A percentile compares a stretch with the other conserved stretches of the same genome.
Conservation (phyloP, 2,329 filamentous ascomycete species). For the Helotiales sp. region DNA sequence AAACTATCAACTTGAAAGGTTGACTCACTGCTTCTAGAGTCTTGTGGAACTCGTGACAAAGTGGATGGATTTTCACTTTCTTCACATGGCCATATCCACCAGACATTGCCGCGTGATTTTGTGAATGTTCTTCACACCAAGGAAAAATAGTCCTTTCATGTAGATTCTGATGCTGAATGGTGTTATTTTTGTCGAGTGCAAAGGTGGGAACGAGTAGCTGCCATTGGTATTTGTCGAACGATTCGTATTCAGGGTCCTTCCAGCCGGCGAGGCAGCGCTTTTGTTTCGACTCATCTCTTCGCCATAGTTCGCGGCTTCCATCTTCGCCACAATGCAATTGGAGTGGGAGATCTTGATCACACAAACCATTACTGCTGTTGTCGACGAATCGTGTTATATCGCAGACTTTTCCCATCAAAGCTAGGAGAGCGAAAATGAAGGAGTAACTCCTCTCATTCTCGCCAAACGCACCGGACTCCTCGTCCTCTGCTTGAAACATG, state of each 20-base stretch:
- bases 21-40: constrained; percentile 1
- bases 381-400: background rate
- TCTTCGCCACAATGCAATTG: background rate
- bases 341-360: background rate
- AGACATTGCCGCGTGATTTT: background rate
- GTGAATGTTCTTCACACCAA: constrained; percentile 1
- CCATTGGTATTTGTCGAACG: constrained; percentile 2
- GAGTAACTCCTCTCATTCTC: background rate
- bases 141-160: constrained; percentile 4
- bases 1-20: background rate
- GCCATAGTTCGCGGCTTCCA: background rate
- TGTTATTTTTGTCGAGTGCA: background rate
- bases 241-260: background rate
- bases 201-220: constrained; percentile 7
- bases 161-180: background rate
- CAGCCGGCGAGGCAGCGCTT: background rate
- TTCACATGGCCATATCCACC: constrained; percentile 8
- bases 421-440: background rate
- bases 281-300: background rate
- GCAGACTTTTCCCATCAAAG: background rate
- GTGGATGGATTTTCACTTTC: constrained; percentile 6
- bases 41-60: constrained; percentile 6
- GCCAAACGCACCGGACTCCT: background rate
- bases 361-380: background rate
- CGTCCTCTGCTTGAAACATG: background rate